Percentiles rank a stretch among this genome's conserved stretches.
Evolutionary conservation across 2,329 filamentous ascomycete genomes (phyloP).

Genomic region (Aspergillus tanneri): DNA sequence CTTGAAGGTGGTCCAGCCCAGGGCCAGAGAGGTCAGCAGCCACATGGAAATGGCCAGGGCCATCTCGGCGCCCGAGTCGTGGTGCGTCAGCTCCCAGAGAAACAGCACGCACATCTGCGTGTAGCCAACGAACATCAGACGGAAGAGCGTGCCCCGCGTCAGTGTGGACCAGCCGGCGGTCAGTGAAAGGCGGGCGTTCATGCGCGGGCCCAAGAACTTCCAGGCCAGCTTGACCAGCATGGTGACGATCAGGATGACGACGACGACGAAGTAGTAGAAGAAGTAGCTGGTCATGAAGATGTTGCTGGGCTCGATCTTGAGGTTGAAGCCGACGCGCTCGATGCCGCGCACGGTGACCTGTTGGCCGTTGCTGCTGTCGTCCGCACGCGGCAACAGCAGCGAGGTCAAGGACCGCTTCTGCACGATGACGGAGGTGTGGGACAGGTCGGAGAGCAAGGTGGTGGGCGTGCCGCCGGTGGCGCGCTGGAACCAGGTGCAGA

Average conservation of each 20-base stretch:
- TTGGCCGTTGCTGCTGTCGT: constrained; percentile 18
- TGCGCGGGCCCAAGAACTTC: constrained; percentile 67
- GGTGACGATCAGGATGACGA: constrained; percentile 69
- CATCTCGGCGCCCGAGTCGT: constrained; percentile 80
- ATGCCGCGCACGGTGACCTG: constrained; percentile 67
- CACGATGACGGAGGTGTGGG: constrained; percentile 76
- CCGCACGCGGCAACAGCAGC: constrained; percentile 27
- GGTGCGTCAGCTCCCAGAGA: constrained; percentile 86
- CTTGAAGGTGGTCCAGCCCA: constrained; percentile 83
- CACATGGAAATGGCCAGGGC: constrained; percentile 87
- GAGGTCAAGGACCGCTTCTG: constrained; percentile 53
- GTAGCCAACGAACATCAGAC: constrained; percentile 83
- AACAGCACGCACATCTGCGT: constrained; percentile 87
- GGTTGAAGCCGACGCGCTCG: constrained; percentile 81
- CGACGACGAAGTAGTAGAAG: constrained; percentile 77
- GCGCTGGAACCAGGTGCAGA: constrained; percentile 94
- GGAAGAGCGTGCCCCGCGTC: constrained; percentile 88
- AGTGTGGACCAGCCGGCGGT: constrained; percentile 77
- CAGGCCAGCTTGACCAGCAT: constrained; percentile 70
- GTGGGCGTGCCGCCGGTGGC: constrained; percentile 83
- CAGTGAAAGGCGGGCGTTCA: constrained; percentile 80
- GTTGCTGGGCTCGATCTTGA: constrained; percentile 82
- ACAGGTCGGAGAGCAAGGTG: constrained; percentile 70
- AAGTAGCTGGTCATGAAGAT: constrained; percentile 89
- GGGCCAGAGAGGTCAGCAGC: constrained; percentile 70